Evolutionary conservation across 441 rosid species (phyloP), one percentile per base, ranked within the genome.

Genomic region (Omphalea diandra): DNA sequence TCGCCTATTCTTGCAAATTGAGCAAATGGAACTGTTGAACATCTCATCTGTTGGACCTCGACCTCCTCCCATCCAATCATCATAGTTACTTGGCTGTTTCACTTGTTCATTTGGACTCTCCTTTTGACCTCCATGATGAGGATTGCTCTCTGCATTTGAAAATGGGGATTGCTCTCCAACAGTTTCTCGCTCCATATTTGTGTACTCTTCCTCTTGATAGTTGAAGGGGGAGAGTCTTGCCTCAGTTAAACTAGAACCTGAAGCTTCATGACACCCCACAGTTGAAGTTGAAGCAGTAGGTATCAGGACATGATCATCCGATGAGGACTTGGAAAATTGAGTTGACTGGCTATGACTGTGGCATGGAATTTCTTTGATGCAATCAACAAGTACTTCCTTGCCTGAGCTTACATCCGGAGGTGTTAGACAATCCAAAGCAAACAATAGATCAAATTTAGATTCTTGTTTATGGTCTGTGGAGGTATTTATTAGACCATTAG

Each of bases 1-100:
- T 20, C 87, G 73, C 67, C 77, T 78, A 18, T 88, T 88, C 29
- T 82, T 70, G 76, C 90, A 88, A 20, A 74, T 63, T 10, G 73
- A 71, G 85, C 93, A 88, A 38, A 76, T 33, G 15, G 83, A 73
- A 55, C 81, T 86, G 36, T 55, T 59, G 59, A 82, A 82, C 26
- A 60, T 35, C 38, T 78, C 74, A 43, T 73, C 86, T 6, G 65
- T 32, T 2, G 69, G 61, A 60, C 59, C n/a, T n/a, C n/a, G n/a
- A n/a, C n/a, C 43, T n/a, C 62, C 69, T 47, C 74, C 82, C 67
- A 71, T 59, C 83, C 79, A 59, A 63, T 76, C 79, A 35, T 63
- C 36, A 14, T 68, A 40, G 54, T 32, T 77, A 35, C 44, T 69
- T 6, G 24, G 56, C 43, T 69, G 77, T 26, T 66, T 71, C 27